phyloP scores from a whole-genome alignment of 495 filamentous ascomycete genomes.

The Lepidopterella palustris region DNA sequence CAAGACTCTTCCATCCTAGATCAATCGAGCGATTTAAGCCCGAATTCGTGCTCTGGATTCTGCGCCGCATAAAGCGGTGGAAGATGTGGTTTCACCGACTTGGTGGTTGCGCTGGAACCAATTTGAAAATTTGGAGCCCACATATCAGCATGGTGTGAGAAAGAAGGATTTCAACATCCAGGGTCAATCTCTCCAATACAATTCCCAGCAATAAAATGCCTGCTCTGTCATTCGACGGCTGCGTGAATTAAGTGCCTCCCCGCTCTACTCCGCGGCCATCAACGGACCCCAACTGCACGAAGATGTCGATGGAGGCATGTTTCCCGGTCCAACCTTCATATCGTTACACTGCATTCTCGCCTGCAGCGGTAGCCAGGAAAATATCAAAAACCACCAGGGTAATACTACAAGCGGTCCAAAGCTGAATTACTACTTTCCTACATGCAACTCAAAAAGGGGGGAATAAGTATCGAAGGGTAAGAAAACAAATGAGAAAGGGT shows the following conservation, averaged over 20 bases:
- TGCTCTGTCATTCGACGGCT: no score
- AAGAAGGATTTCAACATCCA: no score
- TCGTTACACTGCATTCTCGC: background rate
- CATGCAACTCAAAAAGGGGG: slow-evolving; percentile 29
- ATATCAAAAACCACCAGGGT: slow-evolving; percentile 20
- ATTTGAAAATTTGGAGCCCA: no score
- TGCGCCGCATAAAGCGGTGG: no score
- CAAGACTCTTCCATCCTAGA: no score
- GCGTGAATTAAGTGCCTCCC: background rate
- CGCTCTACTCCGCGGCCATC: background rate
- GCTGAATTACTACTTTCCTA: slow-evolving; percentile 30
- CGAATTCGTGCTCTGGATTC: no score
- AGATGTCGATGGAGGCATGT: background rate
- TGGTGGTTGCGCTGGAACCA: no score
- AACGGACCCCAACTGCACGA: background rate
- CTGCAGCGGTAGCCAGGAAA: background rate
- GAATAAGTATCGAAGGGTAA: slow-evolving; percentile 31
- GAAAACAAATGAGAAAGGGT: slow-evolving; percentile 28
- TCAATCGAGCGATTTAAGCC: no score
- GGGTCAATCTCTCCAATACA: no score
- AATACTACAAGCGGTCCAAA: slow-evolving; percentile 23
- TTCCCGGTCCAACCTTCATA: background rate
- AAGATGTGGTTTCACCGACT: no score
- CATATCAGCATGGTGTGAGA: no score
- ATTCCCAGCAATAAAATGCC: no score